Evolutionary conservation across 2,329 filamentous ascomycete species (phyloP).

Genomic region (Phialophora tarda): DNA sequence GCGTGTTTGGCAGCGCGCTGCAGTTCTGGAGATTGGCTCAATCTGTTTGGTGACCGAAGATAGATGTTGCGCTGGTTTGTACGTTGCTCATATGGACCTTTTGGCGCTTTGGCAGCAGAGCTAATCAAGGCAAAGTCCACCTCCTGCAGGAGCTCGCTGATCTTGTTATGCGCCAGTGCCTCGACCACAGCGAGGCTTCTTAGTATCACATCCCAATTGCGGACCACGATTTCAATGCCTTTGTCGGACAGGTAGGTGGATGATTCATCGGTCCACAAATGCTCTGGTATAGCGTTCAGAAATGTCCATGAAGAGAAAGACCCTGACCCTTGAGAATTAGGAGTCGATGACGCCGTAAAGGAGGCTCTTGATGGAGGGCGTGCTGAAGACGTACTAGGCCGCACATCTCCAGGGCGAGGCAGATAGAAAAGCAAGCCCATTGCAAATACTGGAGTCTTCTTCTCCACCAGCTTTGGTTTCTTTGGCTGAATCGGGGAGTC

Average conservation of each 20-base stretch:
- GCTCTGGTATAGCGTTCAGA: constrained; percentile 39
- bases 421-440: constrained; percentile 63
- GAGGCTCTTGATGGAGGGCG: constrained; percentile 33
- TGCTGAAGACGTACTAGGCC: constrained; percentile 24
- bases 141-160: constrained; percentile 57
- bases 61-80: constrained; percentile 57
- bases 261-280: constrained; percentile 30
- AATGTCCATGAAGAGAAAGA: constrained; percentile 40
- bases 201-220: constrained; percentile 65
- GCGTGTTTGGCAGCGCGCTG: constrained; percentile 56
- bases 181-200: constrained; percentile 61
- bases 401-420: constrained; percentile 47
- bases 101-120: constrained; percentile 49
- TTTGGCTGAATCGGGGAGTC: constrained; percentile 41
- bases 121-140: constrained; percentile 49
- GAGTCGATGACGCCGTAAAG: constrained; percentile 27
- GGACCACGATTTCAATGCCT: constrained; percentile 61
- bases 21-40: constrained; percentile 48
- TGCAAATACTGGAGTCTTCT: constrained; percentile 64
- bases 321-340: constrained; percentile 39
- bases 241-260: constrained; percentile 49
- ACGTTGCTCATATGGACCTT: constrained; percentile 55
- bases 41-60: constrained; percentile 54
- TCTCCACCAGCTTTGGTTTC: constrained; percentile 56
- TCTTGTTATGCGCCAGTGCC: constrained; percentile 58